Evolutionary conservation across 352 stramenopile species (phyloP).

Genomic region (Globisporangium echinulatum): DNA sequence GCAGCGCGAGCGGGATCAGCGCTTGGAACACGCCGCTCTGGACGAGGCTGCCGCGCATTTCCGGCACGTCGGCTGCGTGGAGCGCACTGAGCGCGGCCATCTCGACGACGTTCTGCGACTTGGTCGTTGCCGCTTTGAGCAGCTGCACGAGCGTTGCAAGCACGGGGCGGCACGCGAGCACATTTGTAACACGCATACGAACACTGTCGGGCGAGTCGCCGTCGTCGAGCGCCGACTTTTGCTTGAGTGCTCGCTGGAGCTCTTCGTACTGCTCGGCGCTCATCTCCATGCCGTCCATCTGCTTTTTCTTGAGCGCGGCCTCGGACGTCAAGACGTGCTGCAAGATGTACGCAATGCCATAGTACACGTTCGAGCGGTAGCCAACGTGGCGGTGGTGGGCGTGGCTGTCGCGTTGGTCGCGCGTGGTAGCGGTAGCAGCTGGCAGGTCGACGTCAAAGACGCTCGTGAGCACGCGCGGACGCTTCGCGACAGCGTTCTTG

Average conservation of each 20-base stretch:
- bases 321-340: constrained; percentile 91
- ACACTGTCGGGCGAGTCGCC: constrained; percentile 83
- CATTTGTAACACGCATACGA: constrained; percentile 41
- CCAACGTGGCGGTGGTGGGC: constrained; percentile 25
- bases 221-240: constrained; percentile 92
- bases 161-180: constrained; percentile 44
- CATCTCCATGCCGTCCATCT: constrained; percentile 95
- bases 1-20: constrained; percentile 56
- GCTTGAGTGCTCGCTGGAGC: constrained; percentile 90
- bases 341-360: constrained; percentile 93
- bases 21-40: constrained; percentile 75
- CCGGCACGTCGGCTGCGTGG: constrained; percentile 52
- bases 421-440: constrained; percentile 15
- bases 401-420: constrained; percentile 8
- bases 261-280: constrained; percentile 97
- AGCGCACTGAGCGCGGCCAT: constrained; percentile 69
- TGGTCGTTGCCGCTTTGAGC: constrained; percentile 64
- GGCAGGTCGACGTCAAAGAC: constrained; percentile 69
- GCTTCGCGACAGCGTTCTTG: constrained; percentile 72
- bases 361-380: constrained; percentile 86
- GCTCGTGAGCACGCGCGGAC: constrained; percentile 46
- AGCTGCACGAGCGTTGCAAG: constrained; percentile 74
- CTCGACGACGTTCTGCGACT: constrained; percentile 73
- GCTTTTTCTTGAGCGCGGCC: constrained; percentile 91
- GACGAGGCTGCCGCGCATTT: constrained; percentile 68